Evolutionary conservation across 1,284 basidiomycete genomes (phyloP).

Genomic region (Lignosus rhinocerotis): DNA sequence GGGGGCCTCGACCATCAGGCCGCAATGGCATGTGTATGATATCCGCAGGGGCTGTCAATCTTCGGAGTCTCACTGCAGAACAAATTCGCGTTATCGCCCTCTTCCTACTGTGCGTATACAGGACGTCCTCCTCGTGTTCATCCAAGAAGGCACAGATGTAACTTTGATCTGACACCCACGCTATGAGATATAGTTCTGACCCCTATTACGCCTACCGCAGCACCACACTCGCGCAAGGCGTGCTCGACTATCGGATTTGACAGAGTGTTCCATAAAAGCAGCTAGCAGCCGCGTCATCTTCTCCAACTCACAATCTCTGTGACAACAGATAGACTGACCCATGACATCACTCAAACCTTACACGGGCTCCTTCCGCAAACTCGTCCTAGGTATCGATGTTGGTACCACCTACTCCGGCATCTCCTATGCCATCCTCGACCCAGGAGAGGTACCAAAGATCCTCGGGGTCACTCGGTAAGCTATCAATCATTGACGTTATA

Average conservation of each 20-base stretch:
- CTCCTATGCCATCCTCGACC: constrained; percentile 46
- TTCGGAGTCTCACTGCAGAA: not conserved
- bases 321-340: not conserved
- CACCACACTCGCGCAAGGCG: not conserved
- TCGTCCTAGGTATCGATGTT: constrained; percentile 53
- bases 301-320: no score
- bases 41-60: not conserved
- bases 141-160: not conserved
- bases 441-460: constrained; percentile 33
- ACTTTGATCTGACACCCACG: not conserved
- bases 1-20: not conserved
- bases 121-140: not conserved
- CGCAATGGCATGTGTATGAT: no score
- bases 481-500: constrained; percentile 32
- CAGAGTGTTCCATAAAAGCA: no score
- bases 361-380: constrained; percentile 31
- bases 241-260: no score
- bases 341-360: constrained; percentile 6
- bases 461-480: constrained; percentile 46
- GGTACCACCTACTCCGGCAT: constrained; percentile 56
- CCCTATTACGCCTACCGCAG: not conserved
- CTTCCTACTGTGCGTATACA: not conserved
- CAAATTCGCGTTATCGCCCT: not conserved
- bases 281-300: not conserved
- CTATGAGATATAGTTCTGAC: not conserved